Evolutionary conservation across 1,139 yeast genomes (phyloP), one percentile per base, ranked within the genome.

Genomic region (Pichia inconspicua): DNA sequence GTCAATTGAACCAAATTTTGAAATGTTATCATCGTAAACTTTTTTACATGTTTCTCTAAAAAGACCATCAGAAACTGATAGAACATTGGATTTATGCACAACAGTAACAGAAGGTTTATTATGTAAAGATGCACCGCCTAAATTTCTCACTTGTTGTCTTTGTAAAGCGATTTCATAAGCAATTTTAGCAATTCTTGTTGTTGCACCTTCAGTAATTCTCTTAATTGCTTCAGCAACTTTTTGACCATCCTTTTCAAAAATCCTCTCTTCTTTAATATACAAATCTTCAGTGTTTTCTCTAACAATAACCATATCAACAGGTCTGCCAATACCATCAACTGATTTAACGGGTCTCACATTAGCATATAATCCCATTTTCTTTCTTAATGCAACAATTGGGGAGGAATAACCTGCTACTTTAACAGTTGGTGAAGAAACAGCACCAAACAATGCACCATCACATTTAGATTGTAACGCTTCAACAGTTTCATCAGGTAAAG

Each of bases 231-330:
- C 98, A 45, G 97, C 97, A 42, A 90, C 89, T 68, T 80, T 80
- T 58, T 87, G 80, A 47, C 88, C 88, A 48, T 86, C 85, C 57
- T 84, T 88, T 58, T 77, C 78, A 65, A 75, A 85, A 43, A 88
- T 70, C 61, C 73, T 80, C 71, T 92, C 98, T 66, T 90, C 95
- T 73, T 92, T 92, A 68, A 92, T 83, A 71, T 92, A 92, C 60
- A 90, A 76, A 69, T 92, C 98, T 72, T 92, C 98, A 52, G 98
- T 92, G 74, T 92, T 92, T 72, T 92, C 98, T 67, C 98, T 85
- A 42, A 92, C 98, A 66, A 92, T 92, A 44, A 94, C 96, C 86
- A 92, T 83, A 67, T 92, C 98, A 47, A 90, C 96, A 38, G 94
- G 92, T 71, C 90, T 82, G 49, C 82, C 82, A 49, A 80, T 75